These are phyloP conservation scores for Imleria badia DNA, from an alignment of 768 basidiomycete genomes.

Conservation along the genomic window DNA sequence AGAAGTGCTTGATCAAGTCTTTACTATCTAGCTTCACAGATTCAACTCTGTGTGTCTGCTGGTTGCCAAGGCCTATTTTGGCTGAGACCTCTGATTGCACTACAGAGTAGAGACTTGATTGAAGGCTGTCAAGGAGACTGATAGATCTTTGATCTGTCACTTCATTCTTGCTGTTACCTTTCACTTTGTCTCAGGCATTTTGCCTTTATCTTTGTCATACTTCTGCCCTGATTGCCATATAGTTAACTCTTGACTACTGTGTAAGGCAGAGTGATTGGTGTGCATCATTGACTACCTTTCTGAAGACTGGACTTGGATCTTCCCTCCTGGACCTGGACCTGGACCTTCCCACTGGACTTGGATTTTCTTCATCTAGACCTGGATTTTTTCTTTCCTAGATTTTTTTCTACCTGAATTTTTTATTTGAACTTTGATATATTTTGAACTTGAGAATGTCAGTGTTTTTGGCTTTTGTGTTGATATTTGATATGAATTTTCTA, in stretches of 20 bases:
- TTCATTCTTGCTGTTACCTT: background rate
- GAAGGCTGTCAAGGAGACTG: background rate
- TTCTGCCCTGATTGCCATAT: background rate
- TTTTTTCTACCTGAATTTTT: too few relatives aligned
- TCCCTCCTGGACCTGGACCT: background rate
- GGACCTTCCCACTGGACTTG: background rate
- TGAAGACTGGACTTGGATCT: background rate
- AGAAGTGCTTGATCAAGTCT: slow-evolving; percentile 7
- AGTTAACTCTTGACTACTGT: background rate
- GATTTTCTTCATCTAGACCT: background rate
- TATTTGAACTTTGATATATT: too few relatives aligned
- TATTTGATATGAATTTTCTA: background rate
- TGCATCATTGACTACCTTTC: background rate
- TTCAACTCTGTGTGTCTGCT: slow-evolving; percentile 12
- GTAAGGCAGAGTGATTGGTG: background rate
- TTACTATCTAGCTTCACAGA: slow-evolving; percentile 13
- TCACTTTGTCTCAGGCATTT: background rate
- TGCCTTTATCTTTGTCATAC: slow-evolving; percentile 5
- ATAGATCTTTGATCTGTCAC: background rate
- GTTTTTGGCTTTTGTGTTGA: background rate
- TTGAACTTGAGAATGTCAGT: background rate
- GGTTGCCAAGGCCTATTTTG: background rate
- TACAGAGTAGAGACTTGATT: slow-evolving; percentile 3
- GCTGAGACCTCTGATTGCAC: background rate
- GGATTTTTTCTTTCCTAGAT: too few relatives aligned